Base-by-base conservation (phyloP, 257 asterid genomes). In the Nicotiana otophora region DNA sequence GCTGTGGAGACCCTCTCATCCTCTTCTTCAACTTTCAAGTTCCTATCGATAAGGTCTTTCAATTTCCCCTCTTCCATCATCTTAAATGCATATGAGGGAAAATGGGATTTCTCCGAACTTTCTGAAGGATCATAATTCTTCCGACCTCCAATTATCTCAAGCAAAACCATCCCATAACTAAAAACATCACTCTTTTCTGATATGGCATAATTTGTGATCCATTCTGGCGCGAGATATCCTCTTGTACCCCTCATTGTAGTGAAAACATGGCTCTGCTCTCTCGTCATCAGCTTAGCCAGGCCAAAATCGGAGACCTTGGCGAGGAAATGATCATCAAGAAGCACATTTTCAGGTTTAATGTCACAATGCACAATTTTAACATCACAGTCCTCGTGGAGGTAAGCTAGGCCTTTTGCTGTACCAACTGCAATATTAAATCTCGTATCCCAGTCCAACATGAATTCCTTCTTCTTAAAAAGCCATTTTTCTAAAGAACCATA, bases 191-290 rank as follows among this genome's bases (percentile, higher is more conserved):
- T 94, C 88, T 93, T 96, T 85, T 94, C 99, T 1, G 99, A 94
- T 72, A 96, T 94, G 54, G 99, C 97, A 19, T 93, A 91, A 92
- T 85, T 96, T 26, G 98, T 94, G 89, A 96, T 93, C 99, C 99
- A 96, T 63, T 96, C 99, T 0, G 99, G 99, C 0, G 99, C 99
- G 26, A 95, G 92, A 89, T 95, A 95, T 33, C 98, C 98, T 67
- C 98, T 67, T 23, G 98, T 95, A 54, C 98, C 98, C 84, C 98
- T 91, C 81, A 95, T 28, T 2, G 98, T 92, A 1, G 98, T 93
- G 84, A 95, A 94, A 30, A 91, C 98, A 17, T 90, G 91, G 86
- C 98, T 95, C 61, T 92, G 98, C 74, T 93, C 98, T 68, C 98
- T 85, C 0, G 89, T 93, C 98, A 95, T 95, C 26, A 95, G 92